A percentile compares a stretch with the other conserved stretches of the same genome.
Evolutionary conservation across 148 eudicot species (phyloP).

Genomic region (Chenopodium album): DNA sequence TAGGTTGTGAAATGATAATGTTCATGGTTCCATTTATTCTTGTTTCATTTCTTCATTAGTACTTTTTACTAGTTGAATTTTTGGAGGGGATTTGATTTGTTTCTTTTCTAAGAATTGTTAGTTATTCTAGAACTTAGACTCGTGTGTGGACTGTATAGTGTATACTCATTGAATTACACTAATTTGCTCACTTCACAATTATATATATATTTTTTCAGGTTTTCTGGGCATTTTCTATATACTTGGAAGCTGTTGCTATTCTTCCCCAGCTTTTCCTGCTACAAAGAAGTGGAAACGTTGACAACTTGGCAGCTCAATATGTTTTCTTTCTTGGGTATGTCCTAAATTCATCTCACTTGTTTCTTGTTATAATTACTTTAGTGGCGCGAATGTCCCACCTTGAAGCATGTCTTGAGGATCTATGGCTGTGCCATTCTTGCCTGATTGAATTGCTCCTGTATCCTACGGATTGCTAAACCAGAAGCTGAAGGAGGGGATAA

Average conservation of each 20-base stretch:
- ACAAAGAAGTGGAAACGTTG: constrained; percentile 88
- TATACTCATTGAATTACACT: neutral
- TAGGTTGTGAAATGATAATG: neutral
- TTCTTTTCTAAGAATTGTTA: neutral
- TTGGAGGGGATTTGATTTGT: neutral
- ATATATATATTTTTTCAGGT: constrained; percentile 37
- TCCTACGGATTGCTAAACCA: neutral
- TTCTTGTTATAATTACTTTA: neutral
- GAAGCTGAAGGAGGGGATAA: neutral
- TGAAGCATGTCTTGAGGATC: neutral
- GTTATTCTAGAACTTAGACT: neutral
- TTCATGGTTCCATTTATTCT: neutral
- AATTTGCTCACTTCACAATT: neutral
- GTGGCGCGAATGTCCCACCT: neutral
- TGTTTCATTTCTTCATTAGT: neutral
- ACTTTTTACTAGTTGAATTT: neutral
- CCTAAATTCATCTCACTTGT: constrained; percentile 9
- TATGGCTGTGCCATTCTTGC: neutral
- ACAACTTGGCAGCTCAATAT: constrained; percentile 79
- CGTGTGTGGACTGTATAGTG: no score
- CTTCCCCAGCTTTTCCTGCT: constrained; percentile 84
- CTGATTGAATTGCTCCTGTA: neutral
- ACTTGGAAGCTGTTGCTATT: constrained; percentile 86
- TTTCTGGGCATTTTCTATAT: constrained; percentile 80
- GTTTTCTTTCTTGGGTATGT: constrained; percentile 79